Evolutionary conservation across 345 rosid species (phyloP).

Genomic region (Gossypium stocksii): DNA sequence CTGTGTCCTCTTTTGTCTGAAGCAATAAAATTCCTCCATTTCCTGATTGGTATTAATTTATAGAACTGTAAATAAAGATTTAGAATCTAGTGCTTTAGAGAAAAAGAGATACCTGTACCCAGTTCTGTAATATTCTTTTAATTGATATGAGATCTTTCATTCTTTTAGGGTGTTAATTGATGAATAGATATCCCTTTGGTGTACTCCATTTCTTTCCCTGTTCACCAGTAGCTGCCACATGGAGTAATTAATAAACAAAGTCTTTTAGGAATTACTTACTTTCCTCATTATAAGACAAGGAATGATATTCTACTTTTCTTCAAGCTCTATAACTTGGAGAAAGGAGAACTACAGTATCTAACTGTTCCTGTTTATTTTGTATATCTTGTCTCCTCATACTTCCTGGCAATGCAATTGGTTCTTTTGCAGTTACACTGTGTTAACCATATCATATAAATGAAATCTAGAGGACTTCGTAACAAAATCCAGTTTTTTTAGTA

Average conservation of each 20-base stretch:
- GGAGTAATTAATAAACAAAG: background rate
- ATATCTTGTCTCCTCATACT: background rate
- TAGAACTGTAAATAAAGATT: background rate
- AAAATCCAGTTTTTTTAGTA: background rate
- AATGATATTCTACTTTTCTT: constrained; percentile 87
- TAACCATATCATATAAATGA: background rate
- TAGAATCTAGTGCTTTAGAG: background rate
- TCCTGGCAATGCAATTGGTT: constrained; percentile 20
- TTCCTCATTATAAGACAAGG: constrained; percentile 24
- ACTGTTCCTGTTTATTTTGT: background rate
- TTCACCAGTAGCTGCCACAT: background rate
- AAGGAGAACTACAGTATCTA: constrained; percentile 66
- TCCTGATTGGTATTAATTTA: background rate
- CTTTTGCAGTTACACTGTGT: constrained; percentile 41
- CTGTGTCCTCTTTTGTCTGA: background rate
- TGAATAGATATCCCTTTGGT: background rate
- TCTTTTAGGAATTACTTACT: background rate
- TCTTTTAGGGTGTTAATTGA: background rate
- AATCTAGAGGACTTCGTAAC: background rate
- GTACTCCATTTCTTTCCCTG: background rate
- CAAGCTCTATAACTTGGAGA: constrained; percentile 86
- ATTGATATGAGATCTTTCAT: background rate
- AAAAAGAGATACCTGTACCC: background rate
- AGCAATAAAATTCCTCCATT: background rate
- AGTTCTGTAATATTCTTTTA: background rate